These are phyloP conservation scores for Phytophthora sp. DNA, from an alignment of 352 stramenopile genomes.

Conservation along the genomic window DNA sequence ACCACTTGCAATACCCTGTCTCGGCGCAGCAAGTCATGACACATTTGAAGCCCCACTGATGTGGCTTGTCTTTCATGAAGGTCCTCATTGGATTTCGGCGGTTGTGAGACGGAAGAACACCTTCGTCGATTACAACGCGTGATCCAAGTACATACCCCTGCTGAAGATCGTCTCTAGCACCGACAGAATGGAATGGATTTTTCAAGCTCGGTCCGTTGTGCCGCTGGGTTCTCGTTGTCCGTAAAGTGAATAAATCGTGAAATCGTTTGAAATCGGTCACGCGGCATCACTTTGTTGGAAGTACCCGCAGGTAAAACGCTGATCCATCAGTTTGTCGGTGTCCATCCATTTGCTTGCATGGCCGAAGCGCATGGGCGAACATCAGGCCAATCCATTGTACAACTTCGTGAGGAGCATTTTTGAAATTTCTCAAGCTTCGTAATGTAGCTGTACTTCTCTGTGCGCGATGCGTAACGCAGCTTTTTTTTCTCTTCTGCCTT, in stretches of 20 bases:
- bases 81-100: slow-evolving; percentile 7
- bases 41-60: not conserved
- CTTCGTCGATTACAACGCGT: slow-evolving; percentile 11
- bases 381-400: slow-evolving; percentile 15
- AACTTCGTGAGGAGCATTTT: slow-evolving; percentile 15
- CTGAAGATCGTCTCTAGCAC: slow-evolving; percentile 11
- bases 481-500: not conserved
- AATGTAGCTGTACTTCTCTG: not conserved
- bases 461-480: not conserved
- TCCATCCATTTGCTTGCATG: not conserved
- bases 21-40: no score
- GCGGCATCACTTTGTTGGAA: not conserved
- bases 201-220: slow-evolving; percentile 14
- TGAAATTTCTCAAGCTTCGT: slow-evolving; percentile 1
- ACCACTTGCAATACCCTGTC: not conserved
- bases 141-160: slow-evolving; percentile 6
- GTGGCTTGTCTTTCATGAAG: no score
- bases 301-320: not conserved
- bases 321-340: not conserved
- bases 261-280: not conserved
- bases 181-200: not conserved
- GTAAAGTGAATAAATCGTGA: not conserved
- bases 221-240: not conserved
- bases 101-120: slow-evolving; percentile 1
- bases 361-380: not conserved